These are phyloP conservation scores for Trypethelium eluteriae DNA, from an alignment of 495 filamentous ascomycete species.

Conservation along the genomic window DNA sequence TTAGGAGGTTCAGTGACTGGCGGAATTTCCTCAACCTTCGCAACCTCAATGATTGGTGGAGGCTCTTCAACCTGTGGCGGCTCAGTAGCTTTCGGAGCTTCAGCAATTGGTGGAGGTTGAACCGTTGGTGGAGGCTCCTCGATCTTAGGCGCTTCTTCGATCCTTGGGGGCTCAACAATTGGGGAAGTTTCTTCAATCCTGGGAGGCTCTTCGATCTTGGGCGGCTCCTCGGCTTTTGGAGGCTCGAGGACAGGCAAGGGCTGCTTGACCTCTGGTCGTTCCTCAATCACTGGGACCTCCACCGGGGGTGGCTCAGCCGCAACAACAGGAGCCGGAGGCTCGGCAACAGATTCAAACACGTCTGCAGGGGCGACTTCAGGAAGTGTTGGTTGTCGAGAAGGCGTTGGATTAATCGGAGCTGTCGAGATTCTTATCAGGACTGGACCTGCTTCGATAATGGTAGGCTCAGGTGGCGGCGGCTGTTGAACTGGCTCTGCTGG, in stretches of 20 bases:
- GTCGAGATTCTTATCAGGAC: neutral
- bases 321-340: neutral
- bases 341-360: neutral
- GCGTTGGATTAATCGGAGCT: neutral
- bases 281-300: neutral
- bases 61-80: neutral
- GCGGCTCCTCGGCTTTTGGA: neutral
- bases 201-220: neutral
- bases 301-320: neutral
- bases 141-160: neutral
- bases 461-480: neutral
- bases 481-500: neutral
- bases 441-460: neutral
- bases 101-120: neutral
- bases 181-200: neutral
- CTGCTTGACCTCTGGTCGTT: neutral
- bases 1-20: neutral
- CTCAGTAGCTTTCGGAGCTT: neutral
- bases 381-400: neutral
- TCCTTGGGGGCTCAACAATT: neutral
- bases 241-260: neutral
- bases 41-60: conserved; percentile 1
- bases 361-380: neutral
- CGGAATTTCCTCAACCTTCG: neutral
- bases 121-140: neutral